Evolutionary conservation across 192 early-diverging fungal genomes (phyloP), one percentile per base, ranked within the genome.

Genomic region (Backusella psychrophila): DNA sequence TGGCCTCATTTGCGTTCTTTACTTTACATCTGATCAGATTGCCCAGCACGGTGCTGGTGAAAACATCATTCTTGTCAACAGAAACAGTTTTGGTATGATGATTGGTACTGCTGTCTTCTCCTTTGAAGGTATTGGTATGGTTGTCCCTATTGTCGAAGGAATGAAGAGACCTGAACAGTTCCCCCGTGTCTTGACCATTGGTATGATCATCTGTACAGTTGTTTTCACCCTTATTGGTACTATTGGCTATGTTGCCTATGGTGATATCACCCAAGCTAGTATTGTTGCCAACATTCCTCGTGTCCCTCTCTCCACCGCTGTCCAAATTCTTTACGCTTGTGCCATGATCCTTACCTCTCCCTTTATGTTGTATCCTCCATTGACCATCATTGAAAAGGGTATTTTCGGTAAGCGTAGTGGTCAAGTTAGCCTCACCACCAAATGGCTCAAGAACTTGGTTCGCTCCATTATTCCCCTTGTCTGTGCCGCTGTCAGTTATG

Each of bases 101-200:
- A 85, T 94, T 69, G 93, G 93, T 19, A 94, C 93, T 8, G 83
- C 85, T 12, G 85, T 86, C 4, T 86, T 84, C 75, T 80, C 82
- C 29, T 89, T 85, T 74, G 75, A 72, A 41, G 84, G 85, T 41
- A 85, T 88, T 71, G 80, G 81, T 29, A 65, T 77, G 68, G 56
- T 87, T 35, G 83, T 91, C 46, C 90, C 90, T 12, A 90, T 91
- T 71, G 86, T 89, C n/a, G 86, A 89, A 79, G 85, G 86, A 67
- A 96, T 96, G 94, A 94, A 93, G 83, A 80, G 87, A 23, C 93
- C 94, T 31, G 89, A 94, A 65, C 83, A 90, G 75, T 96, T 96
- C 74, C 86, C 87, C 49, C 49, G 69, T 12, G 94, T 95, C 14
- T 81, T 96, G 59, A 89, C 88, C 1, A 70, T 86, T 19, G 88